These are phyloP conservation scores for Pisolithus tinctorius DNA, from an alignment of 768 basidiomycete genomes.

Conservation along the genomic window DNA sequence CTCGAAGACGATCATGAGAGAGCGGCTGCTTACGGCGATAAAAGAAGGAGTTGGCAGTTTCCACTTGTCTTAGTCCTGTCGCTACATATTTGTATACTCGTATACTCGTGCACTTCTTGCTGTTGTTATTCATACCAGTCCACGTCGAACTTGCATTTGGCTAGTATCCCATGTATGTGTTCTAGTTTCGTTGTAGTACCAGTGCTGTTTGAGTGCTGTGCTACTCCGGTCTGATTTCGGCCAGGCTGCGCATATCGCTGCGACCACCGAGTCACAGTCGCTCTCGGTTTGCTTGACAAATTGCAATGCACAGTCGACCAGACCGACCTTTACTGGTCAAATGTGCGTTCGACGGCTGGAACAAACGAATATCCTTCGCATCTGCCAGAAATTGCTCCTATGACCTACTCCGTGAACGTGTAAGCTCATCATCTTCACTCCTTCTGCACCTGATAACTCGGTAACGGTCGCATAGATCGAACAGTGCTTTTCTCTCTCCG, in stretches of 20 bases:
- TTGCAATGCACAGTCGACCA: slow-evolving; percentile 39
- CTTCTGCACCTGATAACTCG: background rate
- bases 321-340: slow-evolving; percentile 79
- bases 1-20: slow-evolving; percentile 73
- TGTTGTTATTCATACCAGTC: slow-evolving; percentile 6
- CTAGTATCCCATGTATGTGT: too few species aligned
- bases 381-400: slow-evolving; percentile 77
- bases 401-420: slow-evolving; percentile 66
- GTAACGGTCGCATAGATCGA: slow-evolving; percentile 52
- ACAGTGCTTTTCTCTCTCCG: slow-evolving; percentile 72
- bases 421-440: slow-evolving; percentile 27
- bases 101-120: slow-evolving; percentile 3
- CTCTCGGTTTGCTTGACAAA: background rate
- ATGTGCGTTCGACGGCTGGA: slow-evolving; percentile 69
- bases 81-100: slow-evolving; percentile 16
- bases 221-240: too few species aligned
- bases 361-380: slow-evolving; percentile 72
- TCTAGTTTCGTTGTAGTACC: too few species aligned
- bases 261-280: background rate
- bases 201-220: too few species aligned
- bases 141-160: background rate
- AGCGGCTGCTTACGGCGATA: slow-evolving; percentile 81
- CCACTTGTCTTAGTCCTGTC: slow-evolving; percentile 73
- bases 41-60: slow-evolving; percentile 94
- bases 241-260: background rate